Base-by-base conservation (phyloP, 768 basidiomycete species). In the Lactarius hatsudake region DNA sequence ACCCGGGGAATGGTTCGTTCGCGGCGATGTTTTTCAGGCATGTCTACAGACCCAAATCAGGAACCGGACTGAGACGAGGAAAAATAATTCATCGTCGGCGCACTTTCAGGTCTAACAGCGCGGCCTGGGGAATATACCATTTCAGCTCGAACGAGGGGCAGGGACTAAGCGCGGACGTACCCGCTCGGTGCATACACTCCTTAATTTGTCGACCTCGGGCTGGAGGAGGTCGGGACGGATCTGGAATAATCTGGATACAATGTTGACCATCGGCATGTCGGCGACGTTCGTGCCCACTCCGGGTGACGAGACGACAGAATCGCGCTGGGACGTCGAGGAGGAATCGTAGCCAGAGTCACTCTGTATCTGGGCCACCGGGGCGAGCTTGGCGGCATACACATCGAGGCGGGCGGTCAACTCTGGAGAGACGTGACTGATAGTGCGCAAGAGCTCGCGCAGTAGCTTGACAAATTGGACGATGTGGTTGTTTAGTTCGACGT, bases 21-120 rank as follows among this genome's bases (percentile, higher is more conserved):
- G 90, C 88, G 62, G 90, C 92, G 74, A 98, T 90, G 70, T 94
- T 92, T 80, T 96, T 96, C 62, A 98, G 80, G 74, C 91, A 95
- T 42, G 90, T 91, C 91, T 95, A 63, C 20, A 73, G 5, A 73
- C 28, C 38, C 57, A 67, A 32, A 56, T 63, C 51, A 58, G 40
- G 40, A 72, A 56, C 3, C 9, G 17, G 59, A 42, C 38, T 40
- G 18, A 63, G 56, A 64, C 45, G 38, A 71, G 57, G 65, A 71
- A 53, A 61, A 68, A 30, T 38, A 63, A 61, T 68, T 32, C 43
- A 63, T 36, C 48, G 15, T 42, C 55, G 45, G 69, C 74, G 55
- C 74, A 90, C 93, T 85, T 96, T 97, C 64, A 96, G 82, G 75
- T 97, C 94, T 54, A 83, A 83, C 65, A 97, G 78, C 0, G 94